phyloP scores from a whole-genome alignment of 2,329 filamentous ascomycete genomes.

The Arthrobotrys iridis region DNA sequence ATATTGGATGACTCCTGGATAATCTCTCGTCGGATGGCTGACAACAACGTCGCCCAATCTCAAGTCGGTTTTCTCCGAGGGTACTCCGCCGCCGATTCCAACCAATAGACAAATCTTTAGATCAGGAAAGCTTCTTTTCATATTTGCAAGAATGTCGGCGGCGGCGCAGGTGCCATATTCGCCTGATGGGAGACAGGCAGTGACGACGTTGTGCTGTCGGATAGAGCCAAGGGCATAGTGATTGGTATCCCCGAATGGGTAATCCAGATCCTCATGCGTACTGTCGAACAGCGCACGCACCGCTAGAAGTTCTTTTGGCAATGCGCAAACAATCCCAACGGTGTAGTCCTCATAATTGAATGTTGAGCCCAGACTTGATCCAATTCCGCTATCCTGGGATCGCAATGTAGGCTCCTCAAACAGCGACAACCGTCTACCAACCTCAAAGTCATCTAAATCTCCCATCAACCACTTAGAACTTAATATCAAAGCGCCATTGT shows the following conservation, averaged over 20 bases:
- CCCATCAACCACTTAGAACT: background rate
- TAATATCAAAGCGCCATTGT: slow-evolving; percentile 25
- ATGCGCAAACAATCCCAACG: slow-evolving; percentile 32
- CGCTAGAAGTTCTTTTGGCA: slow-evolving; percentile 35
- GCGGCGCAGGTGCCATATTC: slow-evolving; percentile 39
- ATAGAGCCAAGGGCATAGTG: slow-evolving; percentile 34
- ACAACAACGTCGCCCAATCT: slow-evolving; percentile 37
- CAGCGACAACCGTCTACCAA: background rate
- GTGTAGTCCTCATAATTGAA: slow-evolving; percentile 14
- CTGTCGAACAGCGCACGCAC: slow-evolving; percentile 29
- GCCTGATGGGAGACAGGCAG: slow-evolving; percentile 27
- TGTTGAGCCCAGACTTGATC: background rate
- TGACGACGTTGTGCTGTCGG: slow-evolving; percentile 26
- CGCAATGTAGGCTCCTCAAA: background rate
- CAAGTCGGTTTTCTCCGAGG: slow-evolving; percentile 20
- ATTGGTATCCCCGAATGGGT: slow-evolving; percentile 26
- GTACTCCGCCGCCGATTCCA: slow-evolving; percentile 34
- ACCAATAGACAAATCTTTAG: slow-evolving; percentile 31
- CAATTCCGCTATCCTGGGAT: slow-evolving; percentile 33
- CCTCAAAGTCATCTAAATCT: background rate
- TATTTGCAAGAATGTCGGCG: background rate
- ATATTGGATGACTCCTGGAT: slow-evolving; percentile 24
- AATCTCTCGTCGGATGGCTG: slow-evolving; percentile 10
- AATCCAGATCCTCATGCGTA: background rate
- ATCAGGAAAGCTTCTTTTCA: slow-evolving; percentile 25